Evolutionary conservation across 352 stramenopile species (phyloP), one percentile per base, ranked within the genome.

Genomic region (Phytophthora colocasiae): DNA sequence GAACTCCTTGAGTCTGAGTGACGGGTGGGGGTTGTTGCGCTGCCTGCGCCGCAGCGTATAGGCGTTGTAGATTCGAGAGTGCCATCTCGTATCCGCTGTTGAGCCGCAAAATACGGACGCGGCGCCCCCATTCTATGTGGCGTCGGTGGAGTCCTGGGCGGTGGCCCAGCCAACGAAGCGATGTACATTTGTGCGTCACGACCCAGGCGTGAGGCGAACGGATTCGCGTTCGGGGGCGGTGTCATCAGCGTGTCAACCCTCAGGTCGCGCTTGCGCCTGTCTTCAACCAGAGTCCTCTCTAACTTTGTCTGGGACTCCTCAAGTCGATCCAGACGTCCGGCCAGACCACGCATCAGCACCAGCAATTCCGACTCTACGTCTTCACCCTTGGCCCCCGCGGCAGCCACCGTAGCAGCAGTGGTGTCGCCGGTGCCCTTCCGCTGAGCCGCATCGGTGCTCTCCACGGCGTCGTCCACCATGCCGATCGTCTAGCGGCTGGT

Each of bases 381-480:
- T 3, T 4, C 34, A 40, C 19, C 19, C 19, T 19, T 19, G 19
- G 19, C 19, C 19, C 19, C 19, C 19, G 19, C 19, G 19, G 19
- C 19, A 19, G 19, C 19, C 19, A 19, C 19, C 19, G 19, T 19
- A 19, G 19, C 19, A 19, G 19, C 34, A 15, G 8, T 4, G 34
- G 4, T 14, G 34, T 40, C 12, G 34, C 50, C 19, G 19, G n/a
- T 24, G 6, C 34, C 34, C 11, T 19, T 44, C 22, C 47, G 1
- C 17, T 7, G 50, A 24, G 34, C 8, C 6, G 26, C 34, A 22
- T 32, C 34, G 19, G 32, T 31, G 50, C 10, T 34, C 26, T 58
- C 50, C 36, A 47, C 50, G 19, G 24, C 14, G 19, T 46, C 34
- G 12, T 38, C 19, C 3, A n/a, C 50, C 50, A 58, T 58, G 11